These are phyloP conservation scores for Gillenia trifoliata DNA, from an alignment of 306 rosid genomes.

Conservation along the genomic window DNA sequence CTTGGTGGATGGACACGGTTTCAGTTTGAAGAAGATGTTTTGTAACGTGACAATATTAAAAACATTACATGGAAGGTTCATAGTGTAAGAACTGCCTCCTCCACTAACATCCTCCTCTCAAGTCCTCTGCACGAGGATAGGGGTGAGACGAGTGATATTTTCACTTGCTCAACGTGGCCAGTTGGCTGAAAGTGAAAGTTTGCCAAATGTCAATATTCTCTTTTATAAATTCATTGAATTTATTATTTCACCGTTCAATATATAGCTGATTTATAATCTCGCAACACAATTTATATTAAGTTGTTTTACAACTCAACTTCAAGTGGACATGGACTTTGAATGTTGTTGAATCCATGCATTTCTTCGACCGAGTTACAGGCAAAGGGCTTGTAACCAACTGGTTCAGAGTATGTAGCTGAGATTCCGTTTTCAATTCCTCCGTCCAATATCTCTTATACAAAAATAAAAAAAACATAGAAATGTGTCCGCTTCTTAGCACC, in stretches of 20 bases:
- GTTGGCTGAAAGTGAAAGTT: slow-evolving; percentile 18
- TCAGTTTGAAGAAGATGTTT: neutral
- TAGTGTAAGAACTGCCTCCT: neutral
- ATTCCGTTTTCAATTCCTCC: no score
- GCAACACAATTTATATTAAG: neutral
- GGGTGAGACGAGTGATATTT: neutral
- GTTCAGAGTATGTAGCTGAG: neutral
- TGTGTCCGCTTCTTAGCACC: neutral
- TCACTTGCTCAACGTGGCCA: slow-evolving; percentile 24
- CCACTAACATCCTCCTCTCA: neutral
- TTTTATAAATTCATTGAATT: neutral
- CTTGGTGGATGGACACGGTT: neutral
- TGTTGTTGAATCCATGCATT: neutral
- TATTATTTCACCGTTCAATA: neutral
- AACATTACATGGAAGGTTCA: neutral
- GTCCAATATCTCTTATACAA: no score
- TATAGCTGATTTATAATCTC: neutral
- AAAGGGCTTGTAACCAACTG: neutral
- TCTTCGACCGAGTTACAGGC: neutral
- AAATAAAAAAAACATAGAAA: neutral
- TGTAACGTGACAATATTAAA: slow-evolving; percentile 8
- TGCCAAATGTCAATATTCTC: neutral
- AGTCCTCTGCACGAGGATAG: neutral
- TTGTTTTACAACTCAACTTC: neutral
- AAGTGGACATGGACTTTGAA: neutral